Evolutionary conservation across 352 stramenopile genomes (phyloP).

Genomic region (Aphanomyces invadans): DNA sequence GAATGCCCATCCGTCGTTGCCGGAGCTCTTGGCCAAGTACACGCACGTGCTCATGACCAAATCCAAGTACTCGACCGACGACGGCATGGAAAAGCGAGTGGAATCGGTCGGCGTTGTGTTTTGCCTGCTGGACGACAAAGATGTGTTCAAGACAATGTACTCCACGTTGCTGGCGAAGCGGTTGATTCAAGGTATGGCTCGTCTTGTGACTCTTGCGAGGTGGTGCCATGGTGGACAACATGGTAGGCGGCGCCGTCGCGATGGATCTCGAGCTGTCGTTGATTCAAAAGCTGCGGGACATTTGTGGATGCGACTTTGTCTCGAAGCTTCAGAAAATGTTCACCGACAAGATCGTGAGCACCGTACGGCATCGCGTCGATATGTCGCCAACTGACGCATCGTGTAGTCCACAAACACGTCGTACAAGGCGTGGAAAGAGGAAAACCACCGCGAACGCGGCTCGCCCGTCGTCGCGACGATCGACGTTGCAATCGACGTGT

Average conservation of each 20-base stretch:
- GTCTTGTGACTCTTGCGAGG: too few relatives aligned
- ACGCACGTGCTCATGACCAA: conserved; percentile 76
- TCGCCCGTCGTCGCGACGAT: conserved; percentile 33
- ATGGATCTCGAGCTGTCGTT: conserved; percentile 70
- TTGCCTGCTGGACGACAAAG: conserved; percentile 84
- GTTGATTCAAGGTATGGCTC: conserved; percentile 64
- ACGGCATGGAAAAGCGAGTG: conserved; percentile 60
- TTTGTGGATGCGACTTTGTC: conserved; percentile 79
- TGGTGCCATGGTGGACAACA: too few relatives aligned
- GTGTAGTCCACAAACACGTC: conserved; percentile 50
- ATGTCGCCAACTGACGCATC: background rate
- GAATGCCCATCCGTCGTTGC: conserved; percentile 69
- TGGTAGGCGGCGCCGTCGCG: conserved; percentile 51
- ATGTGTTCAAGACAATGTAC: conserved; percentile 87
- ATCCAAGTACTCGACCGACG: conserved; percentile 13
- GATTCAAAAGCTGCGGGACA: conserved; percentile 77
- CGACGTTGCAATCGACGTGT: conserved; percentile 58
- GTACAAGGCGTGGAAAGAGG: conserved; percentile 64
- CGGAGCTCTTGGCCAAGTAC: conserved; percentile 76
- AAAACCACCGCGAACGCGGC: conserved; percentile 42
- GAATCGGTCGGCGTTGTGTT: conserved; percentile 78
- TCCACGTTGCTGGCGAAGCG: conserved; percentile 77
- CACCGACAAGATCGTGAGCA: conserved; percentile 79
- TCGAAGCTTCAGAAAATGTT: conserved; percentile 86
- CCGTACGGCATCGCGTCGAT: conserved; percentile 31